A percentile compares a stretch with the other conserved stretches of the same genome.
Evolutionary conservation across 2,329 filamentous ascomycete genomes (phyloP).

Genomic region (Gnomoniopsis sp.): DNA sequence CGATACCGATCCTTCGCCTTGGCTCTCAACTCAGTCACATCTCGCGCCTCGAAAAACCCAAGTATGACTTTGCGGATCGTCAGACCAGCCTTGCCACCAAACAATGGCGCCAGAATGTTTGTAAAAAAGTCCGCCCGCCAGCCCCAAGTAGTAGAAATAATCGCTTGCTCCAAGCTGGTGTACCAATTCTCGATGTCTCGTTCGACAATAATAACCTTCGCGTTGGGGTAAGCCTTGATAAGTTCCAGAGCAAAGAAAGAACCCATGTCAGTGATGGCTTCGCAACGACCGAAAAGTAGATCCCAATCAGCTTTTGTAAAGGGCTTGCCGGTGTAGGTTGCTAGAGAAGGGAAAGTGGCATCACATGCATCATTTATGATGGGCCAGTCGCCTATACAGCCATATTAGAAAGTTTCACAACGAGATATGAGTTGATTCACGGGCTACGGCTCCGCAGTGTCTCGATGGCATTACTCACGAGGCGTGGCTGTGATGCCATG

Average conservation of each 20-base stretch:
- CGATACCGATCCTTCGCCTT: conserved; percentile 46
- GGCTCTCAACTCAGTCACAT: conserved; percentile 54
- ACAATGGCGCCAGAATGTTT: background rate
- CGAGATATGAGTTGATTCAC: too few relatives aligned
- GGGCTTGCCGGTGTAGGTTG: background rate
- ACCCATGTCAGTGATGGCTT: conserved; percentile 20
- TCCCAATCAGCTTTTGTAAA: conserved; percentile 62
- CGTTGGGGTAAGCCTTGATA: conserved; percentile 67
- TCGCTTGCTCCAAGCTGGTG: conserved; percentile 53
- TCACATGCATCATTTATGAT: background rate
- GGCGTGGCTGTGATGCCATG: background rate
- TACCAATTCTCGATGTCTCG: conserved; percentile 63
- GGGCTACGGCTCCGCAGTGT: too few relatives aligned
- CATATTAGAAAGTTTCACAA: too few relatives aligned
- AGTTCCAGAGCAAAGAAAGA: conserved; percentile 60
- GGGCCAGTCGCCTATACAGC: background rate
- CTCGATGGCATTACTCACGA: too few relatives aligned
- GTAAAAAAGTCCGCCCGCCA: background rate
- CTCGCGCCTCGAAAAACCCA: conserved; percentile 67
- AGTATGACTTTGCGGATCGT: conserved; percentile 63
- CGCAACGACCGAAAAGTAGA: conserved; percentile 16
- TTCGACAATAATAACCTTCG: conserved; percentile 66
- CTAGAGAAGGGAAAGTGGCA: background rate
- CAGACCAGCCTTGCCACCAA: background rate
- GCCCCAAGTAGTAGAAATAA: conserved; percentile 20